phyloP scores from a whole-genome alignment of 495 filamentous ascomycete species.

The Amphirosellinia nigrospora region DNA sequence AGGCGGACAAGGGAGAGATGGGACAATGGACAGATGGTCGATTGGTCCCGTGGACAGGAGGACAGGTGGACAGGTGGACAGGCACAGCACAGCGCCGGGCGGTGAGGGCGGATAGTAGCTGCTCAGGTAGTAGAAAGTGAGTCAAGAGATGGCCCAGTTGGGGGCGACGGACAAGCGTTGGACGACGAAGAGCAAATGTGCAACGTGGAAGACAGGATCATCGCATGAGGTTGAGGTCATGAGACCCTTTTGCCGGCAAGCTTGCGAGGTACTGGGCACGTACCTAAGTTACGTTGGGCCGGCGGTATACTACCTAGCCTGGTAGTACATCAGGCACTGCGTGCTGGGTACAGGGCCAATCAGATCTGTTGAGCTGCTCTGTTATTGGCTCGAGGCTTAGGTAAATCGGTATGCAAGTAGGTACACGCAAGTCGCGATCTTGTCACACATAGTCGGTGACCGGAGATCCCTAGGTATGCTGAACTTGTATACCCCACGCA shows the following conservation, averaged over 20 bases:
- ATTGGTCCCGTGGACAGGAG: constrained; percentile 28
- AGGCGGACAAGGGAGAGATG: too few relatives aligned
- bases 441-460: not conserved
- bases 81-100: constrained; percentile 11
- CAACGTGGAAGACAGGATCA: constrained; percentile 23
- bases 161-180: constrained; percentile 17
- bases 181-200: constrained; percentile 7
- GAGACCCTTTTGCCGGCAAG: constrained; percentile 24
- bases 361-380: not conserved
- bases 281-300: not conserved
- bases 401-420: not conserved
- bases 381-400: not conserved
- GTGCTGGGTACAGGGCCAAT: too few relatives aligned
- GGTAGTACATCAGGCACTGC: not conserved
- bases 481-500: not conserved
- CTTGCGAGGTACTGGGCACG: not conserved
- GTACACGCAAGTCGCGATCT: not conserved
- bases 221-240: constrained; percentile 29
- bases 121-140: constrained; percentile 14
- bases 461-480: not conserved
- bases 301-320: not conserved
- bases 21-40: constrained; percentile 18
- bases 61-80: not conserved
- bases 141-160: constrained; percentile 23
- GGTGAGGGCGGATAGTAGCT: constrained; percentile 24